Conservation (phyloP, 202 grass and related monocot genomes). For the Carex arenaria region DNA sequence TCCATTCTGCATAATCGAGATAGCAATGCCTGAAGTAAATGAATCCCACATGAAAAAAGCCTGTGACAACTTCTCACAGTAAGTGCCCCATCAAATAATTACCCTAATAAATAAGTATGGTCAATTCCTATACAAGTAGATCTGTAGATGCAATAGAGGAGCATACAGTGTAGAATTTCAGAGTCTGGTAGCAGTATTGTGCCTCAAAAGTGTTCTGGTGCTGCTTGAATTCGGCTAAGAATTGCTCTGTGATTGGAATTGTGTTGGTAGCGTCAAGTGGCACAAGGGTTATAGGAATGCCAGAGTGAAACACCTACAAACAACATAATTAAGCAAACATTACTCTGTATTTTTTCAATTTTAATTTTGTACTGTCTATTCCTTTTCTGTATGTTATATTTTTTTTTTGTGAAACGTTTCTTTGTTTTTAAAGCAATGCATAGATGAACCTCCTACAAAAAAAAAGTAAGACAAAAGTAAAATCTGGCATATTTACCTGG, state of each 20-base stretch:
- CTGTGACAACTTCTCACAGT: slow-evolving; percentile 13
- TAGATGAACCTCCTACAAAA: slow-evolving; percentile 9
- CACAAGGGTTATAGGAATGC: slow-evolving; percentile 75
- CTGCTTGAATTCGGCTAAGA: slow-evolving; percentile 49
- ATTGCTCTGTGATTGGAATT: slow-evolving; percentile 57
- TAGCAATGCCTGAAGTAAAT: slow-evolving; percentile 48
- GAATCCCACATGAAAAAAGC: slow-evolving; percentile 79
- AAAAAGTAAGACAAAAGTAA: slow-evolving; percentile 6
- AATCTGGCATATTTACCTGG: slow-evolving; percentile 38
- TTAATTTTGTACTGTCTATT: background rate
- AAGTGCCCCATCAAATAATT: too few species aligned
- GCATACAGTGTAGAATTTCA: slow-evolving; percentile 45
- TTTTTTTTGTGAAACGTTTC: background rate
- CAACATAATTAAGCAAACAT: slow-evolving; percentile 7
- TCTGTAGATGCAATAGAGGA: background rate
- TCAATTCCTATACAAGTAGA: background rate
- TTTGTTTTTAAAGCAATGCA: background rate
- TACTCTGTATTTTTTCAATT: background rate
- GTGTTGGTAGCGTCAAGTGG: slow-evolving; percentile 89
- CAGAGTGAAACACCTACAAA: slow-evolving; percentile 65
- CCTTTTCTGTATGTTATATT: background rate
- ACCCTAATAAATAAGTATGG: background rate
- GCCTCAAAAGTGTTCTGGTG: slow-evolving; percentile 58
- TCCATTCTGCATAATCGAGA: slow-evolving; percentile 49
- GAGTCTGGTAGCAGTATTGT: slow-evolving; percentile 58